These are phyloP conservation scores for Phoma herbarum DNA, from an alignment of 2,329 filamentous ascomycete species.

Conservation along the genomic window DNA sequence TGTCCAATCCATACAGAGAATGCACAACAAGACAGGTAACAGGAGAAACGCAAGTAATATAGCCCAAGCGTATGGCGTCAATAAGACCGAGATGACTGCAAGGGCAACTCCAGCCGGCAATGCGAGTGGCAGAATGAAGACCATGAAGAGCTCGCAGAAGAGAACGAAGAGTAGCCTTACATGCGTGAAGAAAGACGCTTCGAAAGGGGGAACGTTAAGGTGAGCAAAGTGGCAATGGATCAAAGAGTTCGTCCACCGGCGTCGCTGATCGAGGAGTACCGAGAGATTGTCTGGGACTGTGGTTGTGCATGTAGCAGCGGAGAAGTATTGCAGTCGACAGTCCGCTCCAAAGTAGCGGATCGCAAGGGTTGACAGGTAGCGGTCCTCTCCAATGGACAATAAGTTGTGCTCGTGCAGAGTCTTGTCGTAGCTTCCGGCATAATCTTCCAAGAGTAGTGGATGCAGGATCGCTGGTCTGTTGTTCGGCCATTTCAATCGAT, in stretches of 20 bases:
- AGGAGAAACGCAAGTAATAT: neutral
- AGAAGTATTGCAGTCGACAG: neutral
- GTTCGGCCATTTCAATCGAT: neutral
- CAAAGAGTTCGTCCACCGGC: neutral
- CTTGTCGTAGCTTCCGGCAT: neutral
- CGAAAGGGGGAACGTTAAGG: neutral
- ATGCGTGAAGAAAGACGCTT: neutral
- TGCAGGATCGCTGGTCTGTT: neutral
- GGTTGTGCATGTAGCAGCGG: neutral
- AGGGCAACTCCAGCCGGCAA: neutral
- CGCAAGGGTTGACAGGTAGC: neutral
- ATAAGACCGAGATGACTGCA: neutral
- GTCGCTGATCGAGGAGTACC: neutral
- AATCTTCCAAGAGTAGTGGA: neutral
- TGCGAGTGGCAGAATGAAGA: neutral
- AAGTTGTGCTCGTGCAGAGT: neutral
- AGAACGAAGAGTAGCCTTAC: neutral
- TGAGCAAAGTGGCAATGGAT: neutral
- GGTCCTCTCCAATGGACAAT: neutral
- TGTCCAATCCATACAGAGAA: neutral
- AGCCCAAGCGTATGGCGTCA: neutral
- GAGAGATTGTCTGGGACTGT: neutral
- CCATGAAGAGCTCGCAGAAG: neutral
- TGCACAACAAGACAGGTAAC: neutral
- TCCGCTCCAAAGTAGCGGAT: neutral